Percentiles rank a stretch among this genome's conserved stretches.
Conservation (phyloP, 805 yeast genomes). For the Alloascoidea hylecoeti region DNA sequence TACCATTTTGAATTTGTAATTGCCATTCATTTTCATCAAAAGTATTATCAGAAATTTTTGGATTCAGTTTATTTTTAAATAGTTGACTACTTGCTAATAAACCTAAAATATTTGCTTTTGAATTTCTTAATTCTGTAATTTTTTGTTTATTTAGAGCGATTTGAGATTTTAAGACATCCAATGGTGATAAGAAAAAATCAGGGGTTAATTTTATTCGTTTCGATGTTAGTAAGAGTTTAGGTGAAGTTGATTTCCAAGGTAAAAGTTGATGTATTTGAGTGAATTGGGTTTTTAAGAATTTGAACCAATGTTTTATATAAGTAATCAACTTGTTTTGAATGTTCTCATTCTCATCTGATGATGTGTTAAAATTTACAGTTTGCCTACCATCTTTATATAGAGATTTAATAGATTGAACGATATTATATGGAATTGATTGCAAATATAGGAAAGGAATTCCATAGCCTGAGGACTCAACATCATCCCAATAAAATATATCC, state of each 20-base stretch:
- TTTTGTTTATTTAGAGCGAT: background rate
- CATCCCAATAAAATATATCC: constrained; percentile 33
- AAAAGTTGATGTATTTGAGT: background rate
- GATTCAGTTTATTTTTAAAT: background rate
- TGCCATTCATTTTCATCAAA: background rate
- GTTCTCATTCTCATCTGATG: background rate
- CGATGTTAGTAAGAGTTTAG: background rate
- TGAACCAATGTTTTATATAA: background rate
- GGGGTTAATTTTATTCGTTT: background rate
- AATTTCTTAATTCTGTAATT: background rate
- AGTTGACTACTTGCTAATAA: background rate
- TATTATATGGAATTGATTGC: constrained; percentile 23
- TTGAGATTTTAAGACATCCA: background rate
- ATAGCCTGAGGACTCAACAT: constrained; percentile 17
- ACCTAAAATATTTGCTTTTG: background rate
- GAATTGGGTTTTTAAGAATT: background rate
- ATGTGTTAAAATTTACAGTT: background rate
- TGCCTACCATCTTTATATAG: background rate
- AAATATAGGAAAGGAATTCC: constrained; percentile 21
- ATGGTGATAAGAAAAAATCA: background rate
- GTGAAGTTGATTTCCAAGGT: background rate
- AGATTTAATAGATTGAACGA: constrained; percentile 2
- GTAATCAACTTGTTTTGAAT: too few relatives aligned
- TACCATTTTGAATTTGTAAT: background rate
- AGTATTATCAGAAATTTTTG: background rate